phyloP scores from a whole-genome alignment of 2,329 filamentous ascomycete species.

The Penicillium sp. region DNA sequence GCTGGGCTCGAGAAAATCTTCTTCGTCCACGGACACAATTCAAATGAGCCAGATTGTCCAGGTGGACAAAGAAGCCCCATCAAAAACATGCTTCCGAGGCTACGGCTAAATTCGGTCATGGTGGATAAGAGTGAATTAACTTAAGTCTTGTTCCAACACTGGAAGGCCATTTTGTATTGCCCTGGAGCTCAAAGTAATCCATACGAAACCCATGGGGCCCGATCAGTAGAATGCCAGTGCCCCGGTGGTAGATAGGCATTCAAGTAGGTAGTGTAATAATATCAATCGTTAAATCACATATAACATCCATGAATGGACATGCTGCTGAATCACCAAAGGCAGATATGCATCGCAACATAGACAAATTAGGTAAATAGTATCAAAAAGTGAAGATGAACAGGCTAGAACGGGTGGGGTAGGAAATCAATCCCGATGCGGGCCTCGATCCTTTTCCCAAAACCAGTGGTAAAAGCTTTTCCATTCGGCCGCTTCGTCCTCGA shows the following conservation, averaged over 20 bases:
- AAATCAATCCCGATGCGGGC: not conserved
- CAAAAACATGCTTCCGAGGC: too few relatives aligned
- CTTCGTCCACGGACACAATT: too few relatives aligned
- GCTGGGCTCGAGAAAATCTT: too few relatives aligned
- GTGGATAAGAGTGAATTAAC: too few relatives aligned
- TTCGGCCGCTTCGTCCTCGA: constrained; percentile 45
- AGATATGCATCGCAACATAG: not conserved
- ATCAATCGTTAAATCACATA: not conserved
- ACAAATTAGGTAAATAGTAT: not conserved
- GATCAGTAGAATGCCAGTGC: too few relatives aligned
- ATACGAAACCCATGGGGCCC: too few relatives aligned
- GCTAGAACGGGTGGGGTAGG: not conserved
- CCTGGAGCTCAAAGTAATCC: too few relatives aligned
- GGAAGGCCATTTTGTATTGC: too few relatives aligned
- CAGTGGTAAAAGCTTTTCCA: constrained; percentile 46
- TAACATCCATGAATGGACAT: not conserved
- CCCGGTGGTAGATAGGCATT: not conserved
- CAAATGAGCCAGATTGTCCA: too few relatives aligned
- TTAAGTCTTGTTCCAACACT: too few relatives aligned
- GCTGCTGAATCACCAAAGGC: not conserved
- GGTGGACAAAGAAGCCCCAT: too few relatives aligned
- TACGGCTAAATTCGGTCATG: too few relatives aligned
- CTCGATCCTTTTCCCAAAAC: constrained; percentile 41
- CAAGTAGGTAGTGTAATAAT: not conserved
- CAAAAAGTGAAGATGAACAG: not conserved